phyloP scores from a whole-genome alignment of 495 filamentous ascomycete genomes.

The Amphirosellinia nigrospora region DNA sequence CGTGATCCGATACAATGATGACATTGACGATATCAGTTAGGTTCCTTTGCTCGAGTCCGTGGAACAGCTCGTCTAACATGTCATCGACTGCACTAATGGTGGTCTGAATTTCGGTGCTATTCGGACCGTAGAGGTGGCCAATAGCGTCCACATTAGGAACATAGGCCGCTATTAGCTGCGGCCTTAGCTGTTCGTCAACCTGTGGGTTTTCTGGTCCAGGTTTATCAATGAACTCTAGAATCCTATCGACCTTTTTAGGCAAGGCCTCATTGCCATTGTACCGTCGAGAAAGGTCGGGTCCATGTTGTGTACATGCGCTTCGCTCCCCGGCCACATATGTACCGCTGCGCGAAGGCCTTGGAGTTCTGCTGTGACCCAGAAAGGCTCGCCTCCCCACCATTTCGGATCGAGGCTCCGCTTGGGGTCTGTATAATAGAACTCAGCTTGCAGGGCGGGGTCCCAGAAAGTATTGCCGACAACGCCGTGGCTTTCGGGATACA shows the following conservation, averaged over 20 bases:
- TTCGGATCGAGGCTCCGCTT: conserved; percentile 73
- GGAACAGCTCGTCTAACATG: conserved; percentile 78
- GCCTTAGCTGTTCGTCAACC: conserved; percentile 56
- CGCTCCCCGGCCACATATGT: conserved; percentile 99
- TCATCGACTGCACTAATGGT: conserved; percentile 78
- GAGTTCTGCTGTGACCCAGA: conserved; percentile 92
- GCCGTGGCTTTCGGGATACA: conserved; percentile 93
- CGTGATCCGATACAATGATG: conserved; percentile 97
- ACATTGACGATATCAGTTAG: conserved; percentile 90
- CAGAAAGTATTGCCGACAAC: conserved; percentile 95
- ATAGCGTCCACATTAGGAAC: conserved; percentile 88
- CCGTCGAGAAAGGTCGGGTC: conserved; percentile 79
- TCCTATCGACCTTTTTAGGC: conserved; percentile 72
- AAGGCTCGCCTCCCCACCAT: conserved; percentile 93
- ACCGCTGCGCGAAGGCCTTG: conserved; percentile 76
- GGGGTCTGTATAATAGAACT: conserved; percentile 87
- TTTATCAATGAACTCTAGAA: conserved; percentile 81
- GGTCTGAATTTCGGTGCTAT: conserved; percentile 83
- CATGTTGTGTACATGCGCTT: conserved; percentile 72
- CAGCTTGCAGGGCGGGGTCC: conserved; percentile 75
- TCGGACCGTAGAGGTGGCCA: conserved; percentile 88
- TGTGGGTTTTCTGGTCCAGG: conserved; percentile 65
- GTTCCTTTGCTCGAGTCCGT: conserved; percentile 79
- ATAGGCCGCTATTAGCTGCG: conserved; percentile 92
- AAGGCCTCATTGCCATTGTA: conserved; percentile 81